phyloP scores from a whole-genome alignment of 495 filamentous ascomycete species.

The Talaromyces wortmannii region DNA sequence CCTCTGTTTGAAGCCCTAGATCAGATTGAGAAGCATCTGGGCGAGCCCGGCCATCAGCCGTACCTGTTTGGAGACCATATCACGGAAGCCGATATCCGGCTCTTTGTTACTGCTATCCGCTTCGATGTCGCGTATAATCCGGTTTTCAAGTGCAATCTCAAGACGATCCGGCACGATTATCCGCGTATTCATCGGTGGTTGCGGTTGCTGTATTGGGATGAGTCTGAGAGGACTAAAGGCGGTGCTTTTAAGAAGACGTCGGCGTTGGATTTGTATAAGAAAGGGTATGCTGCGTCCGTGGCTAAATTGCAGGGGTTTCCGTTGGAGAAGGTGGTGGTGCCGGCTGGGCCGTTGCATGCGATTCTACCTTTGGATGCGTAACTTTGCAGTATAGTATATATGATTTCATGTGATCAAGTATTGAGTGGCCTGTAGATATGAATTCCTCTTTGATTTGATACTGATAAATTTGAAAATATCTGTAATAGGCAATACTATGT shows the following conservation, averaged over 20 bases:
- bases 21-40: slow-evolving; percentile 54
- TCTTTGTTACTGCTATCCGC: slow-evolving; percentile 58
- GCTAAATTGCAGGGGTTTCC: neutral
- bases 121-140: slow-evolving; percentile 65
- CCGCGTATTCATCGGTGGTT: slow-evolving; percentile 64
- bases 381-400: neutral
- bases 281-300: neutral
- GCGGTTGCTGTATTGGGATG: slow-evolving; percentile 63
- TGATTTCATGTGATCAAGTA: neutral
- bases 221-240: slow-evolving; percentile 38
- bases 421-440: too few species aligned
- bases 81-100: slow-evolving; percentile 61
- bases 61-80: slow-evolving; percentile 58
- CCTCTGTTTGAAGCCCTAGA: slow-evolving; percentile 59
- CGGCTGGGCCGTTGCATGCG: neutral
- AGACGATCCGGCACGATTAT: slow-evolving; percentile 65
- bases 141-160: slow-evolving; percentile 65
- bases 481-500: too few species aligned
- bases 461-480: too few species aligned
- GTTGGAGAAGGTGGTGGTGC: neutral
- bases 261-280: slow-evolving; percentile 3
- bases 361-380: neutral
- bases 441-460: too few species aligned
- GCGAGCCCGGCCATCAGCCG: slow-evolving; percentile 37
- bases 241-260: slow-evolving; percentile 63